phyloP scores from a whole-genome alignment of 1,139 yeast genomes.

The Candida dubliniensis region DNA sequence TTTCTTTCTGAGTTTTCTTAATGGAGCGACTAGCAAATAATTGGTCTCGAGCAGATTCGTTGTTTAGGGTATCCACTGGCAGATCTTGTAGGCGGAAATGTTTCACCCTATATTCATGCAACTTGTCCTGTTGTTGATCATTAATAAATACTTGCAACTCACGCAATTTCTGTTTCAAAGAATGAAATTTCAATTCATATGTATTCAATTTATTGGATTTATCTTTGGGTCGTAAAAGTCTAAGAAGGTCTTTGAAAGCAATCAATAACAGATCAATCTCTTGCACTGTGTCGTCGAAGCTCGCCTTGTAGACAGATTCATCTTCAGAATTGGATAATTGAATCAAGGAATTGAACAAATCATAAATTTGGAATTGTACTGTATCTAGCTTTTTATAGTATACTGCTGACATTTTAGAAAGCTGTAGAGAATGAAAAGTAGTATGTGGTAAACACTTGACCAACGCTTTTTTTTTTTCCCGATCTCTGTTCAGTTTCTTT shows the following conservation, averaged over 20 bases:
- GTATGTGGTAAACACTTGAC: background rate
- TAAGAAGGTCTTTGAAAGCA: slow-evolving; percentile 22
- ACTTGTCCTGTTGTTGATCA: slow-evolving; percentile 23
- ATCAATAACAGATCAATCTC: slow-evolving; percentile 12
- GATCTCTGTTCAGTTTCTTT: no score
- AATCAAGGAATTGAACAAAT: slow-evolving; percentile 9
- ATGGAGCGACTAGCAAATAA: slow-evolving; percentile 23
- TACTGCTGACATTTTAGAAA: slow-evolving; percentile 2
- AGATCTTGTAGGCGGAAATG: slow-evolving; percentile 16
- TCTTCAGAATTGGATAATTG: slow-evolving; percentile 6
- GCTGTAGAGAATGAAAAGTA: background rate
- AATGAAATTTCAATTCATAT: slow-evolving; percentile 24
- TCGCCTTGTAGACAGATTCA: slow-evolving; percentile 4
- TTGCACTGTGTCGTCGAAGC: background rate
- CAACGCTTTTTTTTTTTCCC: background rate
- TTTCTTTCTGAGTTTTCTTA: slow-evolving; percentile 12
- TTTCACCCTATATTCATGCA: slow-evolving; percentile 30
- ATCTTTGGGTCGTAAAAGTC: slow-evolving; percentile 17
- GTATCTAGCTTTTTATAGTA: slow-evolving; percentile 15
- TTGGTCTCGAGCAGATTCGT: slow-evolving; percentile 11
- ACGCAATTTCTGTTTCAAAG: slow-evolving; percentile 25
- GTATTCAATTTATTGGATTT: slow-evolving; percentile 13
- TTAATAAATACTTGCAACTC: slow-evolving; percentile 28
- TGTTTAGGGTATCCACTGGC: slow-evolving; percentile 1
- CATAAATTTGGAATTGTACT: slow-evolving; percentile 17